Conservation (phyloP, 192 early-diverging fungal species). For the Podila horticola region DNA sequence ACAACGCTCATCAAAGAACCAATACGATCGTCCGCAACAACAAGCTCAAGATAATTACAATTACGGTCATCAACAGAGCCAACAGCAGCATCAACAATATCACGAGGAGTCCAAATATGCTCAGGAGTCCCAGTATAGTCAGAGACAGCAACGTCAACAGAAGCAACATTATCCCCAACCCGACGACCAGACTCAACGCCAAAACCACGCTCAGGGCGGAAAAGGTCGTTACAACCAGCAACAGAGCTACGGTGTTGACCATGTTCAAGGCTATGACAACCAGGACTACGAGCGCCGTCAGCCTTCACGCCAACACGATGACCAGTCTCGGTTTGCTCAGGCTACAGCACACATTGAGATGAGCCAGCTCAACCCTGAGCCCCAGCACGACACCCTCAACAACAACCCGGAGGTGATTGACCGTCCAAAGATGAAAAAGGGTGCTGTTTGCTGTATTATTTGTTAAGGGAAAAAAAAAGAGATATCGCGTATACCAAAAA, state of each 20-base stretch:
- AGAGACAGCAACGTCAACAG: neutral
- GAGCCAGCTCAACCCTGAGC: neutral
- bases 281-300: neutral
- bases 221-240: neutral
- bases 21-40: neutral
- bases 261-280: neutral
- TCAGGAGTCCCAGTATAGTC: neutral
- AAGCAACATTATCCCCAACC: neutral
- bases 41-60: neutral
- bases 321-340: too few species aligned
- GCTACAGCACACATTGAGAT: too few species aligned
- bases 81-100: neutral
- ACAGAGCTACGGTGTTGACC: neutral
- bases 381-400: neutral
- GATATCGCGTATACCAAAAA: too few species aligned
- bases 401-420: neutral
- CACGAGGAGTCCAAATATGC: neutral
- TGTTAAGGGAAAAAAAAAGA: neutral
- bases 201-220: neutral
- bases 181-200: neutral
- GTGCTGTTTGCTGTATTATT: constrained; percentile 3
- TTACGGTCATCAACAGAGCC: neutral
- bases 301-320: too few species aligned
- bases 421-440: neutral
- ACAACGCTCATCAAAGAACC: neutral